Conservation (phyloP, 2,329 filamentous ascomycete genomes). For the Biscogniauxia marginata region DNA sequence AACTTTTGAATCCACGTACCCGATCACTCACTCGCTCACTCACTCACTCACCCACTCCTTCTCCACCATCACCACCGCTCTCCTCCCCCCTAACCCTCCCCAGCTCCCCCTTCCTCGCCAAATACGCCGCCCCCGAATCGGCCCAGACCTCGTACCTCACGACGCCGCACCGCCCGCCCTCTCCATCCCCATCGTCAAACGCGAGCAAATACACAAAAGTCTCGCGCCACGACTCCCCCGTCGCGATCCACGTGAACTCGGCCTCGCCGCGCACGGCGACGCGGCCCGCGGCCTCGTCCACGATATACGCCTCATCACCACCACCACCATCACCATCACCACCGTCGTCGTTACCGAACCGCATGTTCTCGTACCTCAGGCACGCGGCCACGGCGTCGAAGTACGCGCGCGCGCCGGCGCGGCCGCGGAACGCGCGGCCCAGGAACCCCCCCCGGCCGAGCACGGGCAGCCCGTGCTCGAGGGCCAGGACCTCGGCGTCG, state of each 20-base stretch:
- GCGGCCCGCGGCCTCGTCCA: conserved; percentile 25
- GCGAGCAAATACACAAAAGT: conserved; percentile 34
- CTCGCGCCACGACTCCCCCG: conserved; percentile 35
- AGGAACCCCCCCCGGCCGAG: conserved; percentile 38
- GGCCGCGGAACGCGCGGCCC: conserved; percentile 32
- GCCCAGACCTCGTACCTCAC: conserved; percentile 37
- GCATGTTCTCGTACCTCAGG: conserved; percentile 33
- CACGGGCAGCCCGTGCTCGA: conserved; percentile 35
- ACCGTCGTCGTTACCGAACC: conserved; percentile 29
- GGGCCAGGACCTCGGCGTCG: conserved; percentile 21
- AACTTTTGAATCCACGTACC: no score
- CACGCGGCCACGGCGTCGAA: conserved; percentile 25
- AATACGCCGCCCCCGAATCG: conserved; percentile 37
- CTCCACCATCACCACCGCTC: no score
- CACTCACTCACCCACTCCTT: no score
- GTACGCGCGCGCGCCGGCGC: conserved; percentile 30
- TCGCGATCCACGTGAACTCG: conserved; percentile 33
- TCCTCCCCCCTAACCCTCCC: conserved; percentile 1
- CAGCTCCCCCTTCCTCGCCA: conserved; percentile 61
- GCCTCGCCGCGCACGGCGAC: conserved; percentile 34
- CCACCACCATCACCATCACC: no score
- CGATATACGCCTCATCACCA: no score
- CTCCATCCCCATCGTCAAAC: conserved; percentile 24
- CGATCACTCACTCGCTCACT: no score
- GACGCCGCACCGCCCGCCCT: conserved; percentile 20